These are phyloP conservation scores for Penicillium olsonii DNA, from an alignment of 2,329 filamentous ascomycete genomes.

Conservation along the genomic window DNA sequence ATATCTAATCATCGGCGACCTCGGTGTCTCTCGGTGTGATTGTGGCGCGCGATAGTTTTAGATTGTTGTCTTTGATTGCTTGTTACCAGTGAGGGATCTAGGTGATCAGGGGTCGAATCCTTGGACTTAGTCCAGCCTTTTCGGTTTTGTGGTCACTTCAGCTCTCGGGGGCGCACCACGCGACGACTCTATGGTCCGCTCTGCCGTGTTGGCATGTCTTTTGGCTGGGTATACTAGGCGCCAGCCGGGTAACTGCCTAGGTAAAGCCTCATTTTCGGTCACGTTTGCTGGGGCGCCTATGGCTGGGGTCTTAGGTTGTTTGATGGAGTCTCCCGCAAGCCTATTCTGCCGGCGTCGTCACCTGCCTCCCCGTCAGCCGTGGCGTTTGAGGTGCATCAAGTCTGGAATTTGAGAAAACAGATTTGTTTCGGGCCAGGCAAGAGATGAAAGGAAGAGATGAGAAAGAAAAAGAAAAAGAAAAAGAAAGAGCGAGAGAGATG, in stretches of 20 bases:
- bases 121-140: neutral
- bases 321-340: conserved; percentile 2
- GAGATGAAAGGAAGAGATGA: too few relatives aligned
- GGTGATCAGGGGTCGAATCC: neutral
- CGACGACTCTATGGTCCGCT: neutral
- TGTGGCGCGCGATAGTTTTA: conserved; percentile 19
- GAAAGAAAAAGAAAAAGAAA: too few relatives aligned
- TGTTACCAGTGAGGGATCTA: neutral
- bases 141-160: neutral
- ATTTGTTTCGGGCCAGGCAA: too few relatives aligned
- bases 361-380: conserved; percentile 2
- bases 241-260: neutral
- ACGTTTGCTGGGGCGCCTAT: neutral
- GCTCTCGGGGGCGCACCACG: neutral
- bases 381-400: neutral
- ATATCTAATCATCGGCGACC: conserved; percentile 10
- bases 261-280: neutral
- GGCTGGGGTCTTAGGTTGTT: neutral
- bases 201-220: neutral
- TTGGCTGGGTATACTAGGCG: neutral
- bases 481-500: too few relatives aligned
- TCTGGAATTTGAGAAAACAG: neutral
- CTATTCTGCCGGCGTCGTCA: conserved; percentile 1
- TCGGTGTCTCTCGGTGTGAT: conserved; percentile 17
- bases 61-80: conserved; percentile 20